phyloP scores from a whole-genome alignment of 148 eudicot genomes.

The Silene uniflora region DNA sequence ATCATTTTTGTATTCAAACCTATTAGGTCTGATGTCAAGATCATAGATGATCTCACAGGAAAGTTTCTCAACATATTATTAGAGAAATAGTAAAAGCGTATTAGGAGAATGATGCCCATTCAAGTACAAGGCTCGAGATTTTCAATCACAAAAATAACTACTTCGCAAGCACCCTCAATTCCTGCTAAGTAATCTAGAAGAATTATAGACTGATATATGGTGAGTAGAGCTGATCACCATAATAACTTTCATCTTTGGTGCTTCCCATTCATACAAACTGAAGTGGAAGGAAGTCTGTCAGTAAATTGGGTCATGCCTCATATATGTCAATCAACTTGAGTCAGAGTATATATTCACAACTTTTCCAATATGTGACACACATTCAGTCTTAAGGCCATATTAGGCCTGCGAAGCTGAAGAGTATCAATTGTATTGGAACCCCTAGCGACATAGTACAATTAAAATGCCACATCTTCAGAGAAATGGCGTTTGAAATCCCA shows the following conservation, averaged over 20 bases:
- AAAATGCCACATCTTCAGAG: background rate
- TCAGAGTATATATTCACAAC: background rate
- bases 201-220: too few species aligned
- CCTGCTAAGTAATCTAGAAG: too few species aligned
- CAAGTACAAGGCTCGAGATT: too few species aligned
- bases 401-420: background rate
- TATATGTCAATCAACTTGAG: background rate
- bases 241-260: too few species aligned
- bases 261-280: too few species aligned
- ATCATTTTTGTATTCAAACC: background rate
- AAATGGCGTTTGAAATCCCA: background rate
- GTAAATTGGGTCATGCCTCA: background rate
- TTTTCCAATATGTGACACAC: background rate
- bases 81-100: background rate
- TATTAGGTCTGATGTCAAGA: background rate
- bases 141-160: too few species aligned
- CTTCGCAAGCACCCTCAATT: too few species aligned
- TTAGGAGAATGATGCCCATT: background rate
- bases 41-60: background rate
- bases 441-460: background rate
- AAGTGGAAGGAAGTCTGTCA: too few species aligned
- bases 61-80: background rate
- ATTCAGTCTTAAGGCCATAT: background rate
- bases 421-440: background rate
- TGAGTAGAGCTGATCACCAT: too few species aligned